Percentiles rank a stretch among this genome's conserved stretches.
phyloP scores from a whole-genome alignment of 495 filamentous ascomycete species.

The Aspergillus cavernicola region DNA sequence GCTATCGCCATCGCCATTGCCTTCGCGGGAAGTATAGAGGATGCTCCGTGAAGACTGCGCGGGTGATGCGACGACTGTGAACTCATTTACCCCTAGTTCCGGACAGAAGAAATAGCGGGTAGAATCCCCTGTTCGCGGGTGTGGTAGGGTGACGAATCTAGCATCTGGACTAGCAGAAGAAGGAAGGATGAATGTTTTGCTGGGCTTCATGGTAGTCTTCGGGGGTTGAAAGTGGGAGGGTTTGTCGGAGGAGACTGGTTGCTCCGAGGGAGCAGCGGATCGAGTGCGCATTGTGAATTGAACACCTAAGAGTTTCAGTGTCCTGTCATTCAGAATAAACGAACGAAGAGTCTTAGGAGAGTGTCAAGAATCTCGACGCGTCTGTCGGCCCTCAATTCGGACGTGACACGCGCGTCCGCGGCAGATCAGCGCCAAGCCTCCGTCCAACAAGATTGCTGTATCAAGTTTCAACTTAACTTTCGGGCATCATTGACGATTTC shows the following conservation, averaged over 20 bases:
- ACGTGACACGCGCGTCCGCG: constrained; percentile 28
- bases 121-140: constrained; percentile 65
- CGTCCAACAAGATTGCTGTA: background rate
- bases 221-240: background rate
- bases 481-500: background rate
- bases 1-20: constrained; percentile 7
- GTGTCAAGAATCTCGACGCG: constrained; percentile 16
- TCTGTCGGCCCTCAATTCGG: background rate
- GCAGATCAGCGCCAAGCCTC: constrained; percentile 24
- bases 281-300: constrained; percentile 30
- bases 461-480: background rate
- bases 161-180: constrained; percentile 57
- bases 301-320: too few species aligned
- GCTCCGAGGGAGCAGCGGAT: constrained; percentile 19
- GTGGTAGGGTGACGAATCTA: constrained; percentile 70
- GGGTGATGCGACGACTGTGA: constrained; percentile 70
- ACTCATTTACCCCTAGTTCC: constrained; percentile 75
- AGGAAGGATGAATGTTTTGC: constrained; percentile 79
- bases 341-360: background rate
- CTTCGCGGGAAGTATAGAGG: constrained; percentile 25
- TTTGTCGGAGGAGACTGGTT: constrained; percentile 11
- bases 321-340: too few species aligned
- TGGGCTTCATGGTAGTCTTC: constrained; percentile 34
- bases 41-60: constrained; percentile 31
- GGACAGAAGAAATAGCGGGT: constrained; percentile 80